Base-by-base conservation (phyloP, 176 grass and related monocot genomes). In the Avena eriantha region DNA sequence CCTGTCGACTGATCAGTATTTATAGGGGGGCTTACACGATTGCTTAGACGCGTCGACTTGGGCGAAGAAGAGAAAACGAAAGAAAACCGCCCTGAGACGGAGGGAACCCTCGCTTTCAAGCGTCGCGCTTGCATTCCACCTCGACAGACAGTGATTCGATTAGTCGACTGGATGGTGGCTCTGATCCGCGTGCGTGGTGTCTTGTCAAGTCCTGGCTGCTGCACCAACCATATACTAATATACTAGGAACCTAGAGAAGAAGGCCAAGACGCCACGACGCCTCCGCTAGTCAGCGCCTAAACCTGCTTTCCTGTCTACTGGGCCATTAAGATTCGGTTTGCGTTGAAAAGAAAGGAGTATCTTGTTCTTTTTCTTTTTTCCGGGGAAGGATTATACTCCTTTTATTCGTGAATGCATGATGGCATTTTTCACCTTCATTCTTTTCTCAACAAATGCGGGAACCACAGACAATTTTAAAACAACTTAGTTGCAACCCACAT, bases 41-140 rank as follows among this genome's bases (percentile, higher is more conserved):
- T 69, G 64, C 80, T 69, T 82, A 35, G 31, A 69, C 80, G 80
- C 64, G 80, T 82, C 80, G 64, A 33, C 80, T 1, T 49, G 17
- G 48, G 8, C n/a, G 22, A 9, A 13, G 59, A 31, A 69, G 63
- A 16, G 13, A 21, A 64, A 47, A 22, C 13, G n/a, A 54, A 79
- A 24, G 77, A 23, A 2, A 49, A 53, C 47, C 53, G 23, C 73
- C 24, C 48, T 39, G 35, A 34, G 67, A 45, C 1, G 36, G 46
- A 50, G 1, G 34, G 33, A 57, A 67, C 29, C 21, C 12, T 29
- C 56, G 21, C 55, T 41, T 8, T 51, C 22, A 16, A 6, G 72
- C 47, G 46, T 4, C 8, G 72, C 72, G 14, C 7, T 75, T 29
- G 72, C 46, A 2, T 53, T 47, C 49, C 73, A 12, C 49, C 49